Percentiles rank a stretch among this genome's conserved stretches.
These are phyloP conservation scores for Hygrophorus pudorinus DNA, from an alignment of 768 basidiomycete genomes.

Conservation along the genomic window DNA sequence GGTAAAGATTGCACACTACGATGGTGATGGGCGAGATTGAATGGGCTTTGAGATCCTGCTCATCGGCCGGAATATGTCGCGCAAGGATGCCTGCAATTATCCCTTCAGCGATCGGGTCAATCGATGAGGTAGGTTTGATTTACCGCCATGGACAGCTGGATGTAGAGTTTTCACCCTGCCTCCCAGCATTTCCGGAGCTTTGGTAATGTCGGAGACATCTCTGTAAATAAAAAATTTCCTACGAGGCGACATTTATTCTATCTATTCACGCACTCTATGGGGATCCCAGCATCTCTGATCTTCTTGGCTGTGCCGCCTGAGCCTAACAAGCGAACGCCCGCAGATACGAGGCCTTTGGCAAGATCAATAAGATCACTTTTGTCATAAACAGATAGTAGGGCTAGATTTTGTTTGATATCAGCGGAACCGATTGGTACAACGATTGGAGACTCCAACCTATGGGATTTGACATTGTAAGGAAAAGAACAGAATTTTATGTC, in stretches of 20 bases:
- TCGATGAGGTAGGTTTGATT: not conserved
- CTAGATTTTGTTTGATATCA: slow-evolving; percentile 26
- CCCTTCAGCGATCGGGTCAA: not conserved
- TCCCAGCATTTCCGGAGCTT: slow-evolving; percentile 97
- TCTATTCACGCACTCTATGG: slow-evolving; percentile 66
- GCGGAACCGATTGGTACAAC: not conserved
- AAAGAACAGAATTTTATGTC: not conserved
- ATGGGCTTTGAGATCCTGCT: slow-evolving; percentile 74
- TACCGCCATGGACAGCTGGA: slow-evolving; percentile 95
- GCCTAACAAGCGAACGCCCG: slow-evolving; percentile 83
- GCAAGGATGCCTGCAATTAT: slow-evolving; percentile 78
- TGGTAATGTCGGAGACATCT: slow-evolving; percentile 95
- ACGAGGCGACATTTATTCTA: too few species aligned
- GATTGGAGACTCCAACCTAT: not conserved
- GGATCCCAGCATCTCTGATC: slow-evolving; percentile 87
- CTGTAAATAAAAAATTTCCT: slow-evolving; percentile 29
- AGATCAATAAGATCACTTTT: slow-evolving; percentile 85
- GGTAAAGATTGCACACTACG: slow-evolving; percentile 99
- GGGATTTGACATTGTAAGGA: slow-evolving; percentile 1
- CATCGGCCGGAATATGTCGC: slow-evolving; percentile 82
- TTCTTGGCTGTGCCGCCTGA: slow-evolving; percentile 98
- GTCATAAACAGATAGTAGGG: slow-evolving; percentile 93
- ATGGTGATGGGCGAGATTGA: slow-evolving; percentile 88
- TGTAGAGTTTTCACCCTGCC: slow-evolving; percentile 98
- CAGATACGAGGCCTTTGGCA: slow-evolving; percentile 70